Evolutionary conservation across 352 stramenopile species (phyloP), one percentile per base, ranked within the genome.

Genomic region (Pythium utonaiense): DNA sequence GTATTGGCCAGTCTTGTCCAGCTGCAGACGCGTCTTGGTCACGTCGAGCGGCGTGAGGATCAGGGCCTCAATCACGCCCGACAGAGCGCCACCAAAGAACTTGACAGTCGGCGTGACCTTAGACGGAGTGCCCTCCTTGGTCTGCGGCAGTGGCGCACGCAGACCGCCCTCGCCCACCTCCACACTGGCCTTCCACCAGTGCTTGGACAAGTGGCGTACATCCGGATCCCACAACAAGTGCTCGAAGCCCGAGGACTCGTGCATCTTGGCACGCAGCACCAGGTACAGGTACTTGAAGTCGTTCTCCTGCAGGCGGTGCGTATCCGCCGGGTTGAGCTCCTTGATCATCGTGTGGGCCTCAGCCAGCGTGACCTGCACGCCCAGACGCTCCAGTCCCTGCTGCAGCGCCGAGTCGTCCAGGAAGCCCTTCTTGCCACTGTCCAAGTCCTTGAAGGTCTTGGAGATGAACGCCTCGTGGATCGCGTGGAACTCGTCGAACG

Each of bases 21-120:
- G 74, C 52, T 96, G 88, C 61, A 96, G 69, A 9, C 88, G 82
- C 16, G 88, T 96, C 74, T 96, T 96, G 59, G 85, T 85, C 30
- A 95, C 85, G 62, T 96, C 88, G 28, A 96, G 65, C 34, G 88
- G 88, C 66, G 87, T 92, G 19, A 96, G 67, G 65, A 89, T 89
- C 47, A 92, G 19, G 7, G 88, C 85, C 59, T 96, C 88, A 22
- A 93, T 88, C 45, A 96, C 80, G 38, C 88, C 88, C 12, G 82
- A 93, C n/a, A 91, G 65, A 33, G 86, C 87, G 19, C 88, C 88
- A 24, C 85, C 88, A 34, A 92, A 72, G 60, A 96, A 91, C 66
- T 91, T 91, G 53, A 90, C 48, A 24, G 60, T 67, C 7, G 84
- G 82, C 51, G 80, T 77, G n/a, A 91, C 84, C 61, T 88, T 91